Conservation (phyloP, 164 flowering plant genomes). For the Berberis thunbergii region DNA sequence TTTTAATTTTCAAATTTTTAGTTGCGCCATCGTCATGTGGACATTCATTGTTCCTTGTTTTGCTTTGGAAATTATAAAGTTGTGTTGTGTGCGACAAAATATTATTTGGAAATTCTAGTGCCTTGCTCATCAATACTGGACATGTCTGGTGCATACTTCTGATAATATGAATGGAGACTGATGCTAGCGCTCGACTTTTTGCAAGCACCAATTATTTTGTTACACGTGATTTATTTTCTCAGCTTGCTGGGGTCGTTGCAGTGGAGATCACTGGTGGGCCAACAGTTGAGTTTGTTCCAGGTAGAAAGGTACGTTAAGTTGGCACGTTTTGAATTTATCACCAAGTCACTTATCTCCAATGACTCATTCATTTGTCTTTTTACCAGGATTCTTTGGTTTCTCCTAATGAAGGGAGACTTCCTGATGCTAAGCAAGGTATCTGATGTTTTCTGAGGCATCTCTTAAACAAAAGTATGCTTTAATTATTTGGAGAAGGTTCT, state of each 20-base stretch:
- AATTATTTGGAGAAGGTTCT: neutral
- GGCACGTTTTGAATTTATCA: too few relatives aligned
- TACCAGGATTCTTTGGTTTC: slow-evolving; percentile 63
- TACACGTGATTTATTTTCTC: slow-evolving; percentile 3
- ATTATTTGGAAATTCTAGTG: too few relatives aligned
- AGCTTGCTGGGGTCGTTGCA: slow-evolving; percentile 99
- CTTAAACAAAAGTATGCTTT: too few relatives aligned
- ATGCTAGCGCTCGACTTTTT: neutral
- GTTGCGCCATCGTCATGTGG: too few relatives aligned
- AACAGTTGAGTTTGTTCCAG: slow-evolving; percentile 78
- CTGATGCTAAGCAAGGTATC: slow-evolving; percentile 77
- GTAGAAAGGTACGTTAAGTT: slow-evolving; percentile 62
- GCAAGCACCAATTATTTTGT: neutral
- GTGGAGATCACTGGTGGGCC: slow-evolving; percentile 98
- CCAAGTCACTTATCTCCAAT: neutral
- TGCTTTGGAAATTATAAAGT: too few relatives aligned
- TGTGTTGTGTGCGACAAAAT: too few relatives aligned
- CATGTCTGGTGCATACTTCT: too few relatives aligned
- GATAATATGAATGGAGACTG: too few relatives aligned
- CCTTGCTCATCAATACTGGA: too few relatives aligned
- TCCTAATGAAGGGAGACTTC: slow-evolving; percentile 82
- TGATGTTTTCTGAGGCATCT: neutral
- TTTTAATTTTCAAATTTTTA: too few relatives aligned
- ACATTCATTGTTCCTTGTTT: too few relatives aligned
- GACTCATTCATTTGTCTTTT: slow-evolving; percentile 3